A percentile compares a stretch with the other conserved stretches of the same genome.
Conservation (phyloP, 441 rosid species). For the Oxalis stricta region DNA sequence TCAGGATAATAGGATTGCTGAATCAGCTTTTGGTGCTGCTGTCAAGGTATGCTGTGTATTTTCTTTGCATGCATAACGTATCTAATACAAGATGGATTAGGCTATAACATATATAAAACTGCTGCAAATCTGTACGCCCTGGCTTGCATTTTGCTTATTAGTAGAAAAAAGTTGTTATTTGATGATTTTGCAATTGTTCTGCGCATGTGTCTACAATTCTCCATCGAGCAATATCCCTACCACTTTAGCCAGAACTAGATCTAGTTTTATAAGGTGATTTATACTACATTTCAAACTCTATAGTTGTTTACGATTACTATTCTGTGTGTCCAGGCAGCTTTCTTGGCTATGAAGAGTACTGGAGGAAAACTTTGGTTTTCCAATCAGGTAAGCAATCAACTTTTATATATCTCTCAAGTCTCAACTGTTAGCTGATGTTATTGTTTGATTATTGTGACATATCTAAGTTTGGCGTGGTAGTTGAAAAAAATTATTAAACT, state of each 20-base stretch:
- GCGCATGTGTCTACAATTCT: too few species aligned
- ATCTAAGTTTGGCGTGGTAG: background rate
- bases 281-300: background rate
- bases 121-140: background rate
- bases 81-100: background rate
- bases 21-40: conserved; percentile 97
- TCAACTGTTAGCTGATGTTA: background rate
- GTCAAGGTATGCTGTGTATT: conserved; percentile 63
- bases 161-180: too few species aligned
- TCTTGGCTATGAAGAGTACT: conserved; percentile 77
- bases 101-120: background rate
- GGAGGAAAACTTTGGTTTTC: conserved; percentile 94
- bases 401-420: background rate
- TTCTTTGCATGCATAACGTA: too few species aligned
- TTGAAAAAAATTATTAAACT: conserved; percentile 1
- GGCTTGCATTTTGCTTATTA: too few species aligned
- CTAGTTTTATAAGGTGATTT: too few species aligned
- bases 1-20: conserved; percentile 68
- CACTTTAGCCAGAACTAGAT: too few species aligned
- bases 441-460: background rate
- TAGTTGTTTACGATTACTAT: background rate
- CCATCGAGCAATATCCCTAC: too few species aligned
- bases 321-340: conserved; percentile 56
- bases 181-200: too few species aligned
- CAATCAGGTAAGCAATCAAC: conserved; percentile 60